Base-by-base conservation (phyloP, 441 rosid species). In the Pelargonium myrrhifolium region DNA sequence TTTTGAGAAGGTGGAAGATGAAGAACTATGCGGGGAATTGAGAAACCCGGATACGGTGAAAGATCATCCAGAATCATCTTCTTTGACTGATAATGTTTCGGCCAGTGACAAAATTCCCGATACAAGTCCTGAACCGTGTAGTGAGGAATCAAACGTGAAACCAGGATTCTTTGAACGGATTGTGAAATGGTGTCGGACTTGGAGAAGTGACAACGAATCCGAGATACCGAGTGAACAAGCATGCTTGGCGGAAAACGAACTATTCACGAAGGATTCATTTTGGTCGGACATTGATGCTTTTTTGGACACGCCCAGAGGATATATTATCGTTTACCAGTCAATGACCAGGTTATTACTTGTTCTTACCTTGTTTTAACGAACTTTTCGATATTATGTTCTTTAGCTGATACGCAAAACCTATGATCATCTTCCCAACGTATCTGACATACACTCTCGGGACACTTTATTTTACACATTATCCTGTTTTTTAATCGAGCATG, bases 231-330 rank as follows among this genome's bases (percentile, higher is more conserved):
- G 66, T 67, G 68, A 78, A 75, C 82, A 65, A 71, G 73, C 78
- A 35, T 20, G 37, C 65, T 66, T 76, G 45, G 68, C 51, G 68
- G 75, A 65, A 69, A 78, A 64, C 73, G 78, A 74, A 49, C 6
- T 73, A 14, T 85, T 87, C 77, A 72, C 70, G 3, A 63, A 78
- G 55, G 80, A 82, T 70, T 75, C 79, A 7, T 83, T 88, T 70
- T 86, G 96, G 97, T 72, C 68, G 12, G 85, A 84, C 17, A 43
- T 86, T 78, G 84, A 87, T 69, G 74, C 83, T 65, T 91, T 86
- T 79, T 67, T 88, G 51, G 49, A 72, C 71, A 79, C 92, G 21
- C 69, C 77, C 42, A 77, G 65, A 73, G 97, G 87, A 69, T 85
- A 79, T 7, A 74, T 51, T 40, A 8, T 76, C 71, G 78, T 89